These are phyloP conservation scores for Lagenidium sp. DNA, from an alignment of 352 stramenopile species.

Conservation along the genomic window DNA sequence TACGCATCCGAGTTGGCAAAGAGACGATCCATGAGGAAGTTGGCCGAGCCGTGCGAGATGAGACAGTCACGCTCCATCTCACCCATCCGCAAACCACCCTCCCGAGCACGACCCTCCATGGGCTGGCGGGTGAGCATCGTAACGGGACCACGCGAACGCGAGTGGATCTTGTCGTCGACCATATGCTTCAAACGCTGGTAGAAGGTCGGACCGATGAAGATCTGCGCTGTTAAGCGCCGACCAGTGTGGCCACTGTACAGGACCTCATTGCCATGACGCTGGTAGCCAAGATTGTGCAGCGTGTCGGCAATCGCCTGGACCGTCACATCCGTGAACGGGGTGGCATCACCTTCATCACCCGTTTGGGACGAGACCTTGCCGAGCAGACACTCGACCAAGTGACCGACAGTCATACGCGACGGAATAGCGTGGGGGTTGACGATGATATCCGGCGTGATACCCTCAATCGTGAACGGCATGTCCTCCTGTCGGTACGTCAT, in stretches of 20 bases:
- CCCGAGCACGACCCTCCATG: conserved; percentile 96
- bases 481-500: conserved; percentile 99
- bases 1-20: conserved; percentile 99
- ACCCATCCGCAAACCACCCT: conserved; percentile 99
- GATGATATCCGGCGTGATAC: conserved; percentile 99
- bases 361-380: conserved; percentile 97
- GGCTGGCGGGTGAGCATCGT: conserved; percentile 99
- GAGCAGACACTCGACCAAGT: conserved; percentile 99
- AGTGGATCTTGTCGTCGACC: conserved; percentile 99
- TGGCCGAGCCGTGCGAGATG: conserved; percentile 98
- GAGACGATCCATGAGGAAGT: conserved; percentile 99
- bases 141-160: conserved; percentile 89
- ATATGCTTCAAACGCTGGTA: conserved; percentile 99
- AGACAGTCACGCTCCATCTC: conserved; percentile 99
- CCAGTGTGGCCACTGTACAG: conserved; percentile 99
- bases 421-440: conserved; percentile 99
- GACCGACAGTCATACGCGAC: conserved; percentile 99
- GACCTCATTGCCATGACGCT: conserved; percentile 98
- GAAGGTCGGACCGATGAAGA: conserved; percentile 99
- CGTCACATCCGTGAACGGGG: conserved; percentile 98
- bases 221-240: conserved; percentile 90
- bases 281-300: conserved; percentile 95
- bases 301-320: conserved; percentile 96
- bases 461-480: conserved; percentile 99
- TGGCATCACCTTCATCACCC: conserved; percentile 97